phyloP scores from a whole-genome alignment of 805 yeast species.

The Saccharomyces paradoxus region DNA sequence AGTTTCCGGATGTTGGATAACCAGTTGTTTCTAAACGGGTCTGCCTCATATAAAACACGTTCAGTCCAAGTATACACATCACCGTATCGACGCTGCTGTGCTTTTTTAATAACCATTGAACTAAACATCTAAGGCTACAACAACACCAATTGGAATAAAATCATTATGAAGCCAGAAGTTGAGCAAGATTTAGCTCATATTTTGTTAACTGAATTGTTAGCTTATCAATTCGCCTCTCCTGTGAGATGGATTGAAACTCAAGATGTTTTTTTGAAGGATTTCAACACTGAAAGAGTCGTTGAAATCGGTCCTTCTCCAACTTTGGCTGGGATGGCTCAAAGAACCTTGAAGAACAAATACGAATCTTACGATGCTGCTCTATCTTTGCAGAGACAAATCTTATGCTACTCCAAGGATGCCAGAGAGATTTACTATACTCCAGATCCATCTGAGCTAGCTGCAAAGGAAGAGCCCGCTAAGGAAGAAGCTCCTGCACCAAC shows the following conservation, averaged over 20 bases:
- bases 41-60: neutral
- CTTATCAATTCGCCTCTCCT: conserved; percentile 98
- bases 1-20: neutral
- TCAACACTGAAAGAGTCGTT: conserved; percentile 93
- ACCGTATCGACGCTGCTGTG: neutral
- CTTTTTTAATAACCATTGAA: neutral
- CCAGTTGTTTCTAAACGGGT: neutral
- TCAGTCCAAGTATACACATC: neutral
- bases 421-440: conserved; percentile 94
- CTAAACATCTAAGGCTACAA: neutral
- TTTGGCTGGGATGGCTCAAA: conserved; percentile 95
- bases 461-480: conserved; percentile 23
- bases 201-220: conserved; percentile 87
- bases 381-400: conserved; percentile 75
- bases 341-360: conserved; percentile 87
- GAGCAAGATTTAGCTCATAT: conserved; percentile 97
- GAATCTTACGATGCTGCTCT: conserved; percentile 97
- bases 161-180: conserved; percentile 67
- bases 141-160: neutral
- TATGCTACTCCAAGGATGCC: conserved; percentile 92
- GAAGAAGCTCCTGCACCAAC: conserved; percentile 22
- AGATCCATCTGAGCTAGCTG: conserved; percentile 47
- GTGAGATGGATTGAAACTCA: conserved; percentile 99
- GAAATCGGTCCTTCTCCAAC: conserved; percentile 99
- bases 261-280: conserved; percentile 89